phyloP scores from a whole-genome alignment of 129 eudicot genomes.

The Apium graveolens region DNA sequence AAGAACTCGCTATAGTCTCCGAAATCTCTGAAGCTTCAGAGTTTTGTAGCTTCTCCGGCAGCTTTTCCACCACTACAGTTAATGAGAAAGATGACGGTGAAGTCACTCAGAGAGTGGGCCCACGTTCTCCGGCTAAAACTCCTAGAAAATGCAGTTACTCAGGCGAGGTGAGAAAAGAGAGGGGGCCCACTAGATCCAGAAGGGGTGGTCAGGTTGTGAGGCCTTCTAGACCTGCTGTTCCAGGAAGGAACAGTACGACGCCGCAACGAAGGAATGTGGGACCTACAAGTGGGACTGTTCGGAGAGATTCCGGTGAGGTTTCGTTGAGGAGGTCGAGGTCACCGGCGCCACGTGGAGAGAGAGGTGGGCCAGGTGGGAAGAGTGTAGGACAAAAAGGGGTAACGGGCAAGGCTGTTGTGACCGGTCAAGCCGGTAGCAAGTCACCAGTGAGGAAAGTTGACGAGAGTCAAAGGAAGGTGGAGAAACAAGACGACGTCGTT shows the following conservation, averaged over 20 bases:
- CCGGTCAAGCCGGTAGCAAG: constrained; percentile 12
- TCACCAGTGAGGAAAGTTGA: constrained; percentile 16
- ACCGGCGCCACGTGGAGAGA: constrained; percentile 42
- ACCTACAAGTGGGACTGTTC: constrained; percentile 1
- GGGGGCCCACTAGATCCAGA: constrained; percentile 22
- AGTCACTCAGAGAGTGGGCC: constrained; percentile 37
- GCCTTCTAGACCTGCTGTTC: constrained; percentile 19
- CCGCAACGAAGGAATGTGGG: constrained; percentile 24
- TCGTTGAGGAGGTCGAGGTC: constrained; percentile 35
- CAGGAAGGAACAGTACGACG: constrained; percentile 20
- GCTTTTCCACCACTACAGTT: constrained; percentile 44
- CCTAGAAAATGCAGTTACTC: constrained; percentile 15
- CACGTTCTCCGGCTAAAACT: constrained; percentile 21
- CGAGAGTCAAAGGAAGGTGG: constrained; percentile 8
- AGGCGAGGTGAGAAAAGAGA: constrained; percentile 15
- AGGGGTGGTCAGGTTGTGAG: constrained; percentile 20
- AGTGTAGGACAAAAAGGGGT: constrained; percentile 14
- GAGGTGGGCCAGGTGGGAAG: constrained; percentile 21
- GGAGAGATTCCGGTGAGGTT: constrained; percentile 34
- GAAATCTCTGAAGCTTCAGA: constrained; percentile 50
- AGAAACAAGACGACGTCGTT: constrained; percentile 27
- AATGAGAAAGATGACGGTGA: constrained; percentile 43
- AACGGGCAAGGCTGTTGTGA: constrained; percentile 4
- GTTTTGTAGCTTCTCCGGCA: constrained; percentile 56
- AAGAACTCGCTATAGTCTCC: constrained; percentile 10